Percentiles rank a stretch among this genome's conserved stretches.
These are phyloP conservation scores for Entomortierella chlamydospora DNA, from an alignment of 192 early-diverging fungal genomes.

Conservation along the genomic window DNA sequence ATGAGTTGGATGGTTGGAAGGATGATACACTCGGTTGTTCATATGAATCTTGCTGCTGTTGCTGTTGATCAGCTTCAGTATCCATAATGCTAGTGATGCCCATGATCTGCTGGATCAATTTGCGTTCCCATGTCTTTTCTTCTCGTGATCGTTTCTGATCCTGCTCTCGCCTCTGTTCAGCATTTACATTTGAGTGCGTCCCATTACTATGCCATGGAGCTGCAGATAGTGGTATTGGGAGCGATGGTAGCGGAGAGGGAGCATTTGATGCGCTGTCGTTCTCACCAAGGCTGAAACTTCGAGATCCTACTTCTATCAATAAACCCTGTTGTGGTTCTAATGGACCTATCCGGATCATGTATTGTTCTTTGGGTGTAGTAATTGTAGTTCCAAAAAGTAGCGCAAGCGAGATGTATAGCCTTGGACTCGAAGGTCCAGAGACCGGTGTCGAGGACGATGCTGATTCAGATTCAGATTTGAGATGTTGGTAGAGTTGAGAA, in stretches of 20 bases:
- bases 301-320: background rate
- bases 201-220: no score
- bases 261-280: background rate
- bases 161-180: no score
- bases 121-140: slow-evolving; percentile 34
- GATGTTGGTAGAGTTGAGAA: slow-evolving; percentile 4
- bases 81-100: slow-evolving; percentile 12
- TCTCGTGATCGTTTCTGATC: slow-evolving; percentile 1
- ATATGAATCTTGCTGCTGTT: no score
- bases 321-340: slow-evolving; percentile 18
- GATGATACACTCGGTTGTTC: background rate
- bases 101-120: slow-evolving; percentile 30
- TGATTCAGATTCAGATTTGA: slow-evolving; percentile 1
- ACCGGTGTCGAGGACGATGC: background rate
- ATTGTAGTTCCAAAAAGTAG: slow-evolving; percentile 32
- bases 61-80: background rate
- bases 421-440: background rate
- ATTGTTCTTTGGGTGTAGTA: slow-evolving; percentile 35
- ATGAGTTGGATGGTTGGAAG: background rate
- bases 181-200: no score
- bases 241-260: no score
- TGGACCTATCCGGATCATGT: slow-evolving; percentile 46
- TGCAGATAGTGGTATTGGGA: no score
- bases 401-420: slow-evolving; percentile 18
- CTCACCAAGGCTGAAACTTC: background rate